Conservation (phyloP, 345 rosid genomes). For the Syzygium oleosum region DNA sequence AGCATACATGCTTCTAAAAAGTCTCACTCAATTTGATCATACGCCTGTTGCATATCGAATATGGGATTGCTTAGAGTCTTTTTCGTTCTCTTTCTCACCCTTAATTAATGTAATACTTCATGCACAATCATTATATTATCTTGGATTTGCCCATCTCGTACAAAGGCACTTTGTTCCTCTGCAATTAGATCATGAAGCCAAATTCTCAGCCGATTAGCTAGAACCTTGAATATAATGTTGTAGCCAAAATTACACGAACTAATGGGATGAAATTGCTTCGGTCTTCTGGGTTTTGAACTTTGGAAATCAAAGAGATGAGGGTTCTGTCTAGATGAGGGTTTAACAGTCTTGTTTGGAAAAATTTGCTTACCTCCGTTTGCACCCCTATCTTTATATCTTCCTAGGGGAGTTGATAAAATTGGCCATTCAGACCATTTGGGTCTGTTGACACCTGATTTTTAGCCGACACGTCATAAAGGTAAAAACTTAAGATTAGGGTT, state of each 20-base stretch:
- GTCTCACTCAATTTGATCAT: neutral
- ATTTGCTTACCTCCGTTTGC: neutral
- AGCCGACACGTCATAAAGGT: too few relatives aligned
- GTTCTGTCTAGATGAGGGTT: neutral
- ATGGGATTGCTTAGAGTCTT: neutral
- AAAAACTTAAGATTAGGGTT: too few relatives aligned
- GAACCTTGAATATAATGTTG: neutral
- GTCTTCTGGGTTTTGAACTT: neutral
- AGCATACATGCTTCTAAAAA: neutral
- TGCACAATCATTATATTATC: neutral
- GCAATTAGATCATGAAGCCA: neutral
- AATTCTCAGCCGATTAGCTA: neutral
- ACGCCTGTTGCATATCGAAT: neutral
- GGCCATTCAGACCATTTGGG: neutral
- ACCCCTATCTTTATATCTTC: neutral
- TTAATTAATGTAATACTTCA: neutral
- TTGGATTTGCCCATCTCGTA: neutral
- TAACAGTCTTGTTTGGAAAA: neutral
- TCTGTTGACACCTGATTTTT: too few relatives aligned
- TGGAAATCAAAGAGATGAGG: neutral
- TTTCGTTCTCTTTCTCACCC: neutral
- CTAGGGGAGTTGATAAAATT: neutral
- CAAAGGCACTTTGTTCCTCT: neutral
- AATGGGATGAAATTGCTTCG: neutral
- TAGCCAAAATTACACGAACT: neutral